Conservation (phyloP, 805 yeast genomes). For the Schwanniomyces occidentalis region DNA sequence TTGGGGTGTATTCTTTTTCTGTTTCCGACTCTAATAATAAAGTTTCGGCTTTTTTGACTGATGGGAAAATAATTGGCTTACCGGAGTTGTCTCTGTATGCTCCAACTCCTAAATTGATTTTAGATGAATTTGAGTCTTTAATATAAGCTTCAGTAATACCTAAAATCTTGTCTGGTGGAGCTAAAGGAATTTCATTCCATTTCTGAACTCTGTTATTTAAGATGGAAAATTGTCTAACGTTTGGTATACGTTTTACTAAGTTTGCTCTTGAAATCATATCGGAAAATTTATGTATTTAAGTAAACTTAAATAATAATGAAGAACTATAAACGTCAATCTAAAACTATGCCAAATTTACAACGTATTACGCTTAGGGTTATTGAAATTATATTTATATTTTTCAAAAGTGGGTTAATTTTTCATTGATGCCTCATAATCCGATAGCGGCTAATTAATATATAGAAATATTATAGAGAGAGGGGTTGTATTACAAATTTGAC, state of each 20-base stretch:
- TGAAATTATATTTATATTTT: too few species aligned
- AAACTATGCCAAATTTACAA: too few species aligned
- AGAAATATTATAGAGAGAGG: background rate
- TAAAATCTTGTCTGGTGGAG: constrained; percentile 84
- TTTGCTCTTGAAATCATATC: constrained; percentile 10
- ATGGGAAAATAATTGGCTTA: constrained; percentile 83
- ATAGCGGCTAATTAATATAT: constrained; percentile 4
- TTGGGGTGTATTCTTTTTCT: constrained; percentile 86
- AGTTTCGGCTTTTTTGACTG: constrained; percentile 66
- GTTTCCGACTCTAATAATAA: constrained; percentile 47
- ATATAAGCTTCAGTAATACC: constrained; percentile 77
- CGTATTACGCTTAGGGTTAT: too few species aligned
- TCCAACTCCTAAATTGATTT: constrained; percentile 76
- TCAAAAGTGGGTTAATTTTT: constrained; percentile 5
- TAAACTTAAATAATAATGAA: too few species aligned
- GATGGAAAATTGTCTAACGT: constrained; percentile 10
- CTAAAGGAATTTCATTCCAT: constrained; percentile 45
- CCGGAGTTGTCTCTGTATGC: constrained; percentile 92
- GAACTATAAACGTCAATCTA: too few species aligned
- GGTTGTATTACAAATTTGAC: background rate
- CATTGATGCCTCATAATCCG: constrained; percentile 1
- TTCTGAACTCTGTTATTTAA: constrained; percentile 10
- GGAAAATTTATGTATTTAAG: too few species aligned
- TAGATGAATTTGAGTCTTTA: constrained; percentile 59
- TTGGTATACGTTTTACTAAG: constrained; percentile 3